A percentile compares a stretch with the other conserved stretches of the same genome.
Evolutionary conservation across 2,329 filamentous ascomycete species (phyloP).

Genomic region (Teratosphaeria pseudoeucalypti): DNA sequence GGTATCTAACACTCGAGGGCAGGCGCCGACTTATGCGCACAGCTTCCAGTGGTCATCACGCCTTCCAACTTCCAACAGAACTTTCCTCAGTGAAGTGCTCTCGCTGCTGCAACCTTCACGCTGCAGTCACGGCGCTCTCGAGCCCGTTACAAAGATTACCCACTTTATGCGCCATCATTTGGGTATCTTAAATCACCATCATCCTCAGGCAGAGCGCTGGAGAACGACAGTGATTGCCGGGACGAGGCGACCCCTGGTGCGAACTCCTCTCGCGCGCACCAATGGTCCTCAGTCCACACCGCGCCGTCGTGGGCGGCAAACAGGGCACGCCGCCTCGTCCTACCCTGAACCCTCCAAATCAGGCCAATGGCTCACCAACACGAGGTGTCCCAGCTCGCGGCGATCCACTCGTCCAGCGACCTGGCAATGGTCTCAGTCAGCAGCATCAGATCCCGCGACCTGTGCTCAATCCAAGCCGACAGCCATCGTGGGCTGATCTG

Average conservation of each 20-base stretch:
- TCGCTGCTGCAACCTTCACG: neutral
- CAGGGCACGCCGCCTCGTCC: neutral
- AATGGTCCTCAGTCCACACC: neutral
- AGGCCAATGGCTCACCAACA: neutral
- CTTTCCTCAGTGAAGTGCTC: neutral
- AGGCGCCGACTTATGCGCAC: neutral
- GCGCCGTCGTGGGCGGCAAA: neutral
- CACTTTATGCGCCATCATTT: neutral
- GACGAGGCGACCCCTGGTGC: neutral
- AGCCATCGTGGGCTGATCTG: neutral
- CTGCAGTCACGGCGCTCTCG: neutral
- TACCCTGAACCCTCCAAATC: neutral
- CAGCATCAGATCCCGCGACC: neutral
- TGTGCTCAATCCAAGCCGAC: neutral
- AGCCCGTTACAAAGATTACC: neutral
- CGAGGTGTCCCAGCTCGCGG: neutral
- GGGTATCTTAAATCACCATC: neutral
- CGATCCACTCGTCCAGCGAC: neutral
- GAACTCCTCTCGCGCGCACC: neutral
- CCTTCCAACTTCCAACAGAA: neutral
- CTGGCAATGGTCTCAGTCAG: neutral
- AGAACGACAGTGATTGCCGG: neutral
- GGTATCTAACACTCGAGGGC: neutral
- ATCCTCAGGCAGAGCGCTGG: neutral
- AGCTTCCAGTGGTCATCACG: neutral